Base-by-base conservation (phyloP, 352 stramenopile species). In the Pythium dissimile region DNA sequence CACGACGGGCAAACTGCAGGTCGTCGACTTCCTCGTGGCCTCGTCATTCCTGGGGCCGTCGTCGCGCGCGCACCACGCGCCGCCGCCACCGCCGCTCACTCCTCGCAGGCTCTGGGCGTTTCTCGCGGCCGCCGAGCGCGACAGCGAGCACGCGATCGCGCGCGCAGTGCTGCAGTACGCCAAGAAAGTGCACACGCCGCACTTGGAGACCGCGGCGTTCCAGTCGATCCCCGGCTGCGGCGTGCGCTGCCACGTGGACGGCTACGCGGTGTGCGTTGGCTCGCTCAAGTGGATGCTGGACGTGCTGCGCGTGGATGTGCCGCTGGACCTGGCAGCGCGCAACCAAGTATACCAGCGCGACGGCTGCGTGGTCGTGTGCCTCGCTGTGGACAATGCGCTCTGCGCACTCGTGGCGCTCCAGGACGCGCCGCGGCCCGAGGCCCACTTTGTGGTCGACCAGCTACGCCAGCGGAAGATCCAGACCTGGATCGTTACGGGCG, bases 401-500 rank as follows among this genome's bases (percentile, higher is more conserved):
- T 59, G 71, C 20, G 69, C 68, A 16, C 62, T 85, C 5, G 68
- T 92, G 26, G 83, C 73, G 9, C 45, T 92, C 4, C 69, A 68
- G 15, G 77, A 90, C 63, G 55, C 67, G 11, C 57, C 65, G n/a
- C 76, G 79, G 20, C 56, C 68, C 0, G 81, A 92, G 48, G 77
- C 81, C 3, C 69, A 59, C 15, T 60, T 64, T 41, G 75, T 89
- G 18, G 66, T 91, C 5, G 71, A 85, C 20, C 53, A 83, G 28
- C 64, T 92, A 3, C 73, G 75, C 21, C 64, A 57, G 28, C 67
- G 75, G 7, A 72, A 67, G n/a, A 73, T 92, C 49, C 75, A 90
- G 50, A 63, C 80, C 16, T 90, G 77, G 75, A 84, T 92, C 53
- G 75, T 92, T 26, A 91, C 80, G 2, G 83, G 80, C n/a, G 83